Evolutionary conservation across 2,329 filamentous ascomycete genomes (phyloP).

Genomic region (Zelopaecilomyces penicillatus): DNA sequence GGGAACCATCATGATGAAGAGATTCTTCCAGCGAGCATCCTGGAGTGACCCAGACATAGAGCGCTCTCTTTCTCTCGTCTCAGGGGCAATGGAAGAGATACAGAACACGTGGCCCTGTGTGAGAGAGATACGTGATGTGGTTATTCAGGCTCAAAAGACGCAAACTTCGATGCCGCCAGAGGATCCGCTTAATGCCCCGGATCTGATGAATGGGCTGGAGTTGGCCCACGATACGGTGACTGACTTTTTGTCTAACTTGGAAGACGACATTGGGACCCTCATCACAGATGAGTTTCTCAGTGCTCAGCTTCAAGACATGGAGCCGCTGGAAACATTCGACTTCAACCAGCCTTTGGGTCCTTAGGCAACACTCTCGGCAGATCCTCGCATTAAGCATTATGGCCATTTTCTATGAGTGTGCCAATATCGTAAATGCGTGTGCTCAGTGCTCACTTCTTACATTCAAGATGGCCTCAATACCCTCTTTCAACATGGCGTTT

Average conservation of each 20-base stretch:
- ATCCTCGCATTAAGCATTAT: too few species aligned
- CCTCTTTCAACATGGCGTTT: too few species aligned
- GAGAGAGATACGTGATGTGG: constrained; percentile 30
- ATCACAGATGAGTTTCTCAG: constrained; percentile 27
- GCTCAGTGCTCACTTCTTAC: too few species aligned
- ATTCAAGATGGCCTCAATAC: too few species aligned
- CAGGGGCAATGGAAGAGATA: constrained; percentile 43
- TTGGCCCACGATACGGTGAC: constrained; percentile 16
- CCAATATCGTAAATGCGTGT: too few species aligned
- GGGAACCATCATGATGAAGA: constrained; percentile 38
- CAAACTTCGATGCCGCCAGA: constrained; percentile 23
- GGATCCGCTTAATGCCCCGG: constrained; percentile 22
- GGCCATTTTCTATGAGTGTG: too few species aligned
- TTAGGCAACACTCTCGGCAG: too few species aligned
- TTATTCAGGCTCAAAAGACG: constrained; percentile 21
- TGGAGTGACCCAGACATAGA: constrained; percentile 39
- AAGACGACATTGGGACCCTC: constrained; percentile 24
- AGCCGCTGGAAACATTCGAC: constrained; percentile 21
- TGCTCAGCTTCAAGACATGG: constrained; percentile 21
- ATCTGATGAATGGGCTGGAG: constrained; percentile 26
- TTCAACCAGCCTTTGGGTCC: constrained; percentile 18
- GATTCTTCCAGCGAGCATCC: constrained; percentile 30
- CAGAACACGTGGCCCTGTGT: constrained; percentile 41
- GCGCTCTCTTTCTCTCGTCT: constrained; percentile 38
- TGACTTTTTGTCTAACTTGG: constrained; percentile 20